Evolutionary conservation across 202 grass and related monocot species (phyloP).

Genomic region (Schoenoplectus triqueter): DNA sequence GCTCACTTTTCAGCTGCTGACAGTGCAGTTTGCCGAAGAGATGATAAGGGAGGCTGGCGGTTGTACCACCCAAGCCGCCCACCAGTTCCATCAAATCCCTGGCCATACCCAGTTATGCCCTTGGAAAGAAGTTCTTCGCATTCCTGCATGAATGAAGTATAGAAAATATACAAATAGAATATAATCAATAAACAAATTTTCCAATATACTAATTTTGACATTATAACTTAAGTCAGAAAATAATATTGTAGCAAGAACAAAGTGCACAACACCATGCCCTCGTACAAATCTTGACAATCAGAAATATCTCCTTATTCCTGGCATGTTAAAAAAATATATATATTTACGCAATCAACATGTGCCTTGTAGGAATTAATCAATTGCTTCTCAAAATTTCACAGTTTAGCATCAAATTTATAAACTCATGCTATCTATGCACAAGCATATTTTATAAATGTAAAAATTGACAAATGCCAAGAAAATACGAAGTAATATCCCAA

Average conservation of each 20-base stretch:
- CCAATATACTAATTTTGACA: background rate
- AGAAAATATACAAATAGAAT: background rate
- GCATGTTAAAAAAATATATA: background rate
- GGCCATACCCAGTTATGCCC: constrained; percentile 84
- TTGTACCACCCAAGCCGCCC: constrained; percentile 77
- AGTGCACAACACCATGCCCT: no score
- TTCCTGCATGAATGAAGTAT: constrained; percentile 58
- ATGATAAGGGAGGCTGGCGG: constrained; percentile 58
- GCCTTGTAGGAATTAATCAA: background rate
- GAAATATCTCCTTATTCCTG: background rate
- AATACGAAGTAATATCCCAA: background rate
- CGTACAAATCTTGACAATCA: constrained; percentile 27
- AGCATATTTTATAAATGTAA: background rate
- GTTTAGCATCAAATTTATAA: background rate
- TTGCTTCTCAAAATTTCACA: background rate
- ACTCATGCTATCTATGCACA: background rate
- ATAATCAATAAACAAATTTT: background rate
- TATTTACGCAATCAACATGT: background rate
- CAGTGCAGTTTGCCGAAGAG: constrained; percentile 67
- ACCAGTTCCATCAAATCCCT: constrained; percentile 84
- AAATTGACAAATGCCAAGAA: background rate
- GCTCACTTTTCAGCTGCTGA: constrained; percentile 77
- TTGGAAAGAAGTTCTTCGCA: constrained; percentile 91
- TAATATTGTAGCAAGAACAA: constrained; percentile 20
- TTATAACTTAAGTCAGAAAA: constrained; percentile 14